Evolutionary conservation across 2,329 filamentous ascomycete genomes (phyloP).

Genomic region (Ophiocordyceps camponoti-leonardi): DNA sequence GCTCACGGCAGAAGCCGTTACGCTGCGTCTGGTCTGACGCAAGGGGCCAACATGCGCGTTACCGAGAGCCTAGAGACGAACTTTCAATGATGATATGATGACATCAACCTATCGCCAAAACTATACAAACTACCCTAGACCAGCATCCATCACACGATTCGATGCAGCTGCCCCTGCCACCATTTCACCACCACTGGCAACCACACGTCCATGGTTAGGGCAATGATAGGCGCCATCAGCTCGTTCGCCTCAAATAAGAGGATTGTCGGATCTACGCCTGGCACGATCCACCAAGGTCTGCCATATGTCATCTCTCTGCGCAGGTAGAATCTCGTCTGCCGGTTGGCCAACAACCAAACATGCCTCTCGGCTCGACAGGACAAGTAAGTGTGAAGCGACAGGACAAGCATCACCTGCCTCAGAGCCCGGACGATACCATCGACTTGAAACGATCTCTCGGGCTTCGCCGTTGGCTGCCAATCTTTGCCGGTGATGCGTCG

Average conservation of each 20-base stretch:
- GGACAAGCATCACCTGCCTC: slow-evolving; percentile 2
- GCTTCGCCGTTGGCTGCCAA: not conserved
- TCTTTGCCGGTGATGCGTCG: not conserved
- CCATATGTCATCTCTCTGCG: slow-evolving; percentile 4
- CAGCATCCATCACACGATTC: not conserved
- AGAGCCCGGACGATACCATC: not conserved
- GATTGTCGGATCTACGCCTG: slow-evolving; percentile 1
- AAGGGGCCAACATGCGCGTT: too few relatives aligned
- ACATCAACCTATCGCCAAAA: not conserved
- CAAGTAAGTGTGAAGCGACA: slow-evolving; percentile 6
- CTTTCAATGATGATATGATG: too few relatives aligned
- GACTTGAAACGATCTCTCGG: not conserved
- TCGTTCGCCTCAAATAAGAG: not conserved
- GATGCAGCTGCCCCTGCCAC: not conserved
- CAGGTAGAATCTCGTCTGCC: slow-evolving; percentile 12
- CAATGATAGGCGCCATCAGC: not conserved
- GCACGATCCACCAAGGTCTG: slow-evolving; percentile 1
- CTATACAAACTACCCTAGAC: not conserved
- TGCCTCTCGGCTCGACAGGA: slow-evolving; percentile 7
- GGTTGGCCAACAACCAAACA: slow-evolving; percentile 15
- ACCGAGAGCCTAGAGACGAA: too few relatives aligned
- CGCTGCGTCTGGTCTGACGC: too few relatives aligned
- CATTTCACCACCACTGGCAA: not conserved
- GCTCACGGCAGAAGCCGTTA: too few relatives aligned
- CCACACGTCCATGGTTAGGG: slow-evolving; percentile 1